Percentiles rank a stretch among this genome's conserved stretches.
Evolutionary conservation across 345 rosid genomes (phyloP).

Genomic region (Angophora floribunda): DNA sequence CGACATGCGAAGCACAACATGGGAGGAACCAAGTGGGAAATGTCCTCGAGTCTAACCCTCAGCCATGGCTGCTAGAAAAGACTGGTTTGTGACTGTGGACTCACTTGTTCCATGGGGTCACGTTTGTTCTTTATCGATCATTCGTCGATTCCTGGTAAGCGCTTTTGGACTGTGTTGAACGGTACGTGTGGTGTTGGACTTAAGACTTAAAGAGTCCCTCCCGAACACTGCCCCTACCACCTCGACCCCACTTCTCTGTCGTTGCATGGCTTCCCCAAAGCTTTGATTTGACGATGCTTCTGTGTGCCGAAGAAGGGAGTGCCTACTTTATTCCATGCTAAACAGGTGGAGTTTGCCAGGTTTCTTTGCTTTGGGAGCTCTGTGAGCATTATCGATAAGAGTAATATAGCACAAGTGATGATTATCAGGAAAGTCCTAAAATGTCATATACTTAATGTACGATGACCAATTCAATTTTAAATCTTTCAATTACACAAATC

Average conservation of each 20-base stretch:
- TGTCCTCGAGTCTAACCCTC: background rate
- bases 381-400: background rate
- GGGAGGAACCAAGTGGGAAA: background rate
- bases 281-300: background rate
- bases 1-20: background rate
- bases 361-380: background rate
- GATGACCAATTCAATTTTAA: accelerated
- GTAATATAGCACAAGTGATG: background rate
- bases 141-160: background rate
- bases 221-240: background rate
- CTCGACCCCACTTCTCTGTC: background rate
- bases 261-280: background rate
- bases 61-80: background rate
- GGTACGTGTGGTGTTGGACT: background rate
- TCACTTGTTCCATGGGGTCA: background rate
- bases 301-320: background rate
- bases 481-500: background rate
- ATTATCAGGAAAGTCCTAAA: background rate
- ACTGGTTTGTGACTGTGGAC: background rate
- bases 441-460: accelerated
- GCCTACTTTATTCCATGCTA: background rate
- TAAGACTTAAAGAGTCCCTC: background rate
- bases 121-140: background rate
- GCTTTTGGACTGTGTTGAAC: background rate
- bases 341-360: background rate